These are phyloP conservation scores for Globisporangium lucens DNA, from an alignment of 352 stramenopile species.

Conservation along the genomic window DNA sequence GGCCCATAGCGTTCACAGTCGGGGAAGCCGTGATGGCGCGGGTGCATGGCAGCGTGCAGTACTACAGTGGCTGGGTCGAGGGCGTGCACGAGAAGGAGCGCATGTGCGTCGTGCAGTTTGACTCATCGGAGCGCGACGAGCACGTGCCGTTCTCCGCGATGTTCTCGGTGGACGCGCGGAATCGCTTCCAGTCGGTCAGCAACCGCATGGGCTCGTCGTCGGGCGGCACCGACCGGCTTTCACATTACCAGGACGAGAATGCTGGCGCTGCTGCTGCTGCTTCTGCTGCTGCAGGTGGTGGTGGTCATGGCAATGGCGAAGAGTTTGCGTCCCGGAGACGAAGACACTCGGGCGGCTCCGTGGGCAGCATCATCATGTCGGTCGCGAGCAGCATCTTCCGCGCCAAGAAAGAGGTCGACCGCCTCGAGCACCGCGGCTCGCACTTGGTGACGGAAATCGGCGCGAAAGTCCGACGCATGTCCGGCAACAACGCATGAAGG, in stretches of 20 bases:
- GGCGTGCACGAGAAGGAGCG: constrained; percentile 51
- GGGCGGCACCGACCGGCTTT: constrained; percentile 15
- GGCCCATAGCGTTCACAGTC: constrained; percentile 41
- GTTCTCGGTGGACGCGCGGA: constrained; percentile 58
- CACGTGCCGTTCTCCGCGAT: constrained; percentile 61
- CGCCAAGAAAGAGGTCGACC: constrained; percentile 26
- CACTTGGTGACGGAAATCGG: constrained; percentile 43
- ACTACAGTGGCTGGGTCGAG: constrained; percentile 62
- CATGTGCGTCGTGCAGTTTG: constrained; percentile 61
- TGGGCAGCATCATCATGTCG: constrained; percentile 62
- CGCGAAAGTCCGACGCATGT: constrained; percentile 15
- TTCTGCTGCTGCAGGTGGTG: neutral
- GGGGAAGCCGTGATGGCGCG: constrained; percentile 63
- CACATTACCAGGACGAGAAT: constrained; percentile 20
- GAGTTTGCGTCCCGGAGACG: constrained; percentile 7
- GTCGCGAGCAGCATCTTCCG: constrained; percentile 51
- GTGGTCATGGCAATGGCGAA: neutral
- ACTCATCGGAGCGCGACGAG: constrained; percentile 64
- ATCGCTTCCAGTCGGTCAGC: constrained; percentile 38
- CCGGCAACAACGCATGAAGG: neutral
- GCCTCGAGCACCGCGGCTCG: constrained; percentile 35
- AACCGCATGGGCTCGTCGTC: constrained; percentile 44
- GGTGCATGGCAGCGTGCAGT: constrained; percentile 49
- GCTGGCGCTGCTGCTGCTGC: neutral
- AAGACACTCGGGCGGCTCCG: constrained; percentile 48